These are phyloP conservation scores for Tubosaeta brunneosetosa DNA, from an alignment of 768 basidiomycete species.

Conservation along the genomic window DNA sequence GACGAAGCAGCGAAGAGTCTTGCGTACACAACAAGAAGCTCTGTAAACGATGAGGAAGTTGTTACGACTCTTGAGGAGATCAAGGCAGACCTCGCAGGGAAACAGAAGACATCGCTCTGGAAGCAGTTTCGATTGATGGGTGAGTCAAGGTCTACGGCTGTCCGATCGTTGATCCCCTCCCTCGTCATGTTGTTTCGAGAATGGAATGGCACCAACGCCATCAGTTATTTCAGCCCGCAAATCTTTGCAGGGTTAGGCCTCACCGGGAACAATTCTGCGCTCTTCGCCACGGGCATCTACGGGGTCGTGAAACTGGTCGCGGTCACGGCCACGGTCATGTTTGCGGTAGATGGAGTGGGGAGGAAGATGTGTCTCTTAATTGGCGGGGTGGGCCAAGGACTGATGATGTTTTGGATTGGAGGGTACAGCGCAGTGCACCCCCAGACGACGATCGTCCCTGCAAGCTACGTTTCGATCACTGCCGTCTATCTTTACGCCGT, in stretches of 20 bases:
- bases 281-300: constrained; percentile 48
- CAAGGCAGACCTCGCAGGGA: constrained; percentile 44
- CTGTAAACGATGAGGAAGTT: constrained; percentile 34
- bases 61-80: constrained; percentile 41
- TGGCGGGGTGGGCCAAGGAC: constrained; percentile 45
- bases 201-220: constrained; percentile 52
- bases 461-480: constrained; percentile 36
- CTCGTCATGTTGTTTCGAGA: constrained; percentile 45
- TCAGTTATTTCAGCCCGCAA: constrained; percentile 51
- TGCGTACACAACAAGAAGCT: constrained; percentile 33
- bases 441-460: constrained; percentile 22
- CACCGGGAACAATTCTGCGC: constrained; percentile 36
- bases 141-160: constrained; percentile 37
- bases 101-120: constrained; percentile 30
- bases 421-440: constrained; percentile 33
- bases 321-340: constrained; percentile 36
- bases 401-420: constrained; percentile 36
- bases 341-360: constrained; percentile 47
- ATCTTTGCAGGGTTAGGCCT: constrained; percentile 49
- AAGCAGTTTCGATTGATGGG: constrained; percentile 41
- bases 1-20: constrained; percentile 39
- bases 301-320: constrained; percentile 39
- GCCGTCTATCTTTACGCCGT: constrained; percentile 37
- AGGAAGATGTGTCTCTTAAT: constrained; percentile 47
- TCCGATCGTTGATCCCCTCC: constrained; percentile 44